Base-by-base conservation (phyloP, 805 yeast genomes). In the Pichia gijzeniarum region DNA sequence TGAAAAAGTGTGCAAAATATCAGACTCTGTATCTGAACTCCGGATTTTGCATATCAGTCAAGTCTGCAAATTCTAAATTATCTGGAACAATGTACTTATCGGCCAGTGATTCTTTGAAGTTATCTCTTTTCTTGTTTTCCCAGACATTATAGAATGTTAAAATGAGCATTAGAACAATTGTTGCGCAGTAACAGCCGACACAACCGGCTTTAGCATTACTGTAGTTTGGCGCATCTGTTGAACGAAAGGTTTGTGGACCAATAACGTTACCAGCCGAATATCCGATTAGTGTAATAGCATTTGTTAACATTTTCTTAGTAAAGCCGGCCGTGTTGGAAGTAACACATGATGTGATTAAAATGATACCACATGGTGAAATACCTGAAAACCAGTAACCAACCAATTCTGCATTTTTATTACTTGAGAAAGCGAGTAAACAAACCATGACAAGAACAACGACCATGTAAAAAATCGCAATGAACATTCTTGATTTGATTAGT, bases 221-320 rank as follows among this genome's bases (percentile, higher is more conserved):
- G 50, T 68, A 72, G 44, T 70, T 56, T 38, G 81, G 80, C 4
- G 70, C 66, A 50, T 72, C 72, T 16, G 53, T 57, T 5, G 56
- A 59, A 53, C 68, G 65, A 74, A 78, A 77, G n/a, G 75, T 53
- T 55, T 76, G 81, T 3, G 81, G 79, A 5, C 76, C 72, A 28
- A 75, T 69, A 21, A 76, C 67, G 48, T 76, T 76, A 28, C 76
- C 65, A 35, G 74, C 58, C 44, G 73, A 66, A 44, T 71, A 76
- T 16, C 69, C 68, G 18, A 67, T 61, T 72, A 73, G 65, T 20
- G 63, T 60, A 47, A 70, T 51, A 27, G 68, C 74, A 49, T 66
- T 72, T 58, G 77, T 69, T 0, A 70, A 62, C 13, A 73, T 44
- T 49, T 67, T 68, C 57, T 76, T 77, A 6, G 81, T 74, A 51